phyloP scores from a whole-genome alignment of 1,284 basidiomycete genomes.

The Trichosporon coremiiforme region DNA sequence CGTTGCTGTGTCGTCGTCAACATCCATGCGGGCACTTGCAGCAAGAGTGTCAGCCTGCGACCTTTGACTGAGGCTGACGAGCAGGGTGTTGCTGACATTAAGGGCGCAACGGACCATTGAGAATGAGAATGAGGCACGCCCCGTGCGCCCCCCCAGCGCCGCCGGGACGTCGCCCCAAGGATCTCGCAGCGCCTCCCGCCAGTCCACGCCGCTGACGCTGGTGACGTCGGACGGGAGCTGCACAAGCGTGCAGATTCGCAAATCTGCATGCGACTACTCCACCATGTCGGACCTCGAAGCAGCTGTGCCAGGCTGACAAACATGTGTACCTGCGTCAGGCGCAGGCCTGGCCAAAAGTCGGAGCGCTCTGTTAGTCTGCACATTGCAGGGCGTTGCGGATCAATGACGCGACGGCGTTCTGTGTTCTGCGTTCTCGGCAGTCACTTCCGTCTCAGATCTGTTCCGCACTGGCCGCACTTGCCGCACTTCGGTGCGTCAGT shows the following conservation, averaged over 20 bases:
- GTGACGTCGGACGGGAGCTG: not conserved
- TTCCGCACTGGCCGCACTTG: not conserved
- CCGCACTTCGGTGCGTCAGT: not conserved
- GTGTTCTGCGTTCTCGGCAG: not conserved
- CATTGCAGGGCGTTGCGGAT: not conserved
- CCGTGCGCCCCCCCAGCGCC: not conserved
- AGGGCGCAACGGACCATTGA: constrained; percentile 1
- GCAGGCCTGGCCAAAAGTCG: not conserved
- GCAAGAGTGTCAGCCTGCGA: not conserved
- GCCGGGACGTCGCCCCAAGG: not conserved
- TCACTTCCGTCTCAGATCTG: not conserved
- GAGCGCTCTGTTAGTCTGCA: not conserved
- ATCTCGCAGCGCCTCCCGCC: not conserved
- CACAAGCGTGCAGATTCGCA: not conserved
- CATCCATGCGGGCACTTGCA: not conserved
- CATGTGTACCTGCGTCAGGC: not conserved
- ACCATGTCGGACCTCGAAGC: not conserved
- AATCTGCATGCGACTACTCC: not conserved
- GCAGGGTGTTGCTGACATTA: not conserved
- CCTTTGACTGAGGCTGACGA: constrained; percentile 2
- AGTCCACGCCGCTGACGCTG: not conserved
- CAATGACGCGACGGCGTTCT: not conserved
- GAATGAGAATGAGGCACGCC: not conserved
- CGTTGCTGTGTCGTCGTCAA: not conserved
- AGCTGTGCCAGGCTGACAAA: not conserved